Evolutionary conservation across 495 filamentous ascomycete species (phyloP), one percentile per base, ranked within the genome.

Genomic region (Rostrohypoxylon terebratum): DNA sequence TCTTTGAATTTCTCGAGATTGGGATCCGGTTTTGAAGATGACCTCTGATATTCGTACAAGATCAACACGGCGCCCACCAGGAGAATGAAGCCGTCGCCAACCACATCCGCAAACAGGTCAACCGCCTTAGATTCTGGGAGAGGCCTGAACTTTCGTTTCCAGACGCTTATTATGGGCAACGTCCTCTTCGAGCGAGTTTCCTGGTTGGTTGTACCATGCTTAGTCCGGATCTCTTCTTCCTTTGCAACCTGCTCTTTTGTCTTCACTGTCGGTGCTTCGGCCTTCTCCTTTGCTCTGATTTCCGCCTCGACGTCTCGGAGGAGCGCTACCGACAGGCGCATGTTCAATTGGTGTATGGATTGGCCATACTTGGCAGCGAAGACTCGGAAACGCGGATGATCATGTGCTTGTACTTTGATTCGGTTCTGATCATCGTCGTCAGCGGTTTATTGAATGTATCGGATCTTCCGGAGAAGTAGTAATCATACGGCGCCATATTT

Each of bases 41-140:
- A 87, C 59, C 92, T 84, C 77, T 87, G 90, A 21, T 90, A 92
- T 80, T 99, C 96, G 65, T 92, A 94, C 1, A 96, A 77, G 44
- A 99, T 91, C 72, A 98, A 78, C 0, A 84, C 86, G 11, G 90
- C 89, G 2, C 92, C 96, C 13, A 98, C 93, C 4, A 88, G 59
- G 62, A 98, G 91, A 33, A 99, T 88, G 77, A 99, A 99, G 0
- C 87, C 82, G 74, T 99, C 96, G 45, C 93, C 93, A 57, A 96
- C 90, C 59, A 99, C 97, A 64, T 96, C 97, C 9, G 96, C 96
- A 25, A 97, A 97, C 6, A 94, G 87, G 77, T 99, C 96, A 28
- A 99, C 97, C 4, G 96, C 96, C 77, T 98, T 98, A 13, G 88
- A 87, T 74, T 99, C 96, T 34, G 93, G 91, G 1, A 99, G 84